Conservation (phyloP, 108 stramenopile genomes). For the Stephanodiscus minutulus region DNA sequence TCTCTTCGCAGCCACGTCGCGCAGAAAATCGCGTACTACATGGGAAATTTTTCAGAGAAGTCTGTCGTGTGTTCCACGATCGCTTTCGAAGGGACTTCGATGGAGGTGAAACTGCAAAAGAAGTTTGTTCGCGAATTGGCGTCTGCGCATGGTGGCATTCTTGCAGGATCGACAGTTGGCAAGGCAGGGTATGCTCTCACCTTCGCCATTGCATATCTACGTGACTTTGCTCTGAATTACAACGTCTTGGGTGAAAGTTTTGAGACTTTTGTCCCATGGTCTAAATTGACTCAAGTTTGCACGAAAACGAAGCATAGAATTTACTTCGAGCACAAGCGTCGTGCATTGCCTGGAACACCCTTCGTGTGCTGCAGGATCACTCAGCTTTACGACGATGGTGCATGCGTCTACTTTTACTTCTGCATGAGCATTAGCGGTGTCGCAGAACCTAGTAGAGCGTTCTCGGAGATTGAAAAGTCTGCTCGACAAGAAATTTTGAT, state of each 20-base stretch:
- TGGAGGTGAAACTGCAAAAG: conserved; percentile 76
- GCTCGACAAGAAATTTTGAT: conserved; percentile 86
- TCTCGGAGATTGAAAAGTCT: conserved; percentile 76
- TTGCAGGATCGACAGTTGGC: conserved; percentile 76
- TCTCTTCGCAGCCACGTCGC: conserved; percentile 26
- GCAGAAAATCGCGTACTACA: conserved; percentile 39
- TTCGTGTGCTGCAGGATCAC: conserved; percentile 90
- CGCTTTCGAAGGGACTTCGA: conserved; percentile 77
- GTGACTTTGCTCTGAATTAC: conserved; percentile 93
- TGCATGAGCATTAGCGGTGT: conserved; percentile 76
- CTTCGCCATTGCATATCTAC: conserved; percentile 93
- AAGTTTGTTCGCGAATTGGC: conserved; percentile 51
- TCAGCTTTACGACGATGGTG: conserved; percentile 95
- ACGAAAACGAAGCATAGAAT: conserved; percentile 72
- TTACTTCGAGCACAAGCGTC: conserved; percentile 56
- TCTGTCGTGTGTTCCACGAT: conserved; percentile 88
- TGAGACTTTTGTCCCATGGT: conserved; percentile 94
- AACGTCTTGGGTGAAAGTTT: conserved; percentile 90
- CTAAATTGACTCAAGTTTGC: conserved; percentile 64
- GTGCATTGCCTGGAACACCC: conserved; percentile 77
- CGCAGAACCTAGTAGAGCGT: conserved; percentile 59
- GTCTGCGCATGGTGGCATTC: conserved; percentile 64
- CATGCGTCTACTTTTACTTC: conserved; percentile 94
- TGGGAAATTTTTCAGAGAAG: conserved; percentile 43
- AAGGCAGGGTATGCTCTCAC: conserved; percentile 91